Evolutionary conservation across 495 filamentous ascomycete species (phyloP).

Genomic region (Cercophora newfieldiana): DNA sequence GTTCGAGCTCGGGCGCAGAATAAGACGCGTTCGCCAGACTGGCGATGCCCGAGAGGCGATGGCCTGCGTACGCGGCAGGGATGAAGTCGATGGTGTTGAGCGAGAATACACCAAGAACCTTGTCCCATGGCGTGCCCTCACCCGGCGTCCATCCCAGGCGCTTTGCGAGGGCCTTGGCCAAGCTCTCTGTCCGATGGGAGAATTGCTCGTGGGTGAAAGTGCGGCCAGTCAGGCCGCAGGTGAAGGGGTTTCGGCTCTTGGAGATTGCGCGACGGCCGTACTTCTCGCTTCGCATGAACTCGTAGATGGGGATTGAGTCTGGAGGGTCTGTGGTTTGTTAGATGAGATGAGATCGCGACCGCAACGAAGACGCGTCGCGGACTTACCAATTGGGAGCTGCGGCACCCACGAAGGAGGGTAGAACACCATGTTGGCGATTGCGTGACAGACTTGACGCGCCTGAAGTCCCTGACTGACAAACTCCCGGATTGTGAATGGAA

Average conservation of each 20-base stretch:
- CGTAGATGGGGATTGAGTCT: conserved; percentile 71
- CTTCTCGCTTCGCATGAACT: conserved; percentile 77
- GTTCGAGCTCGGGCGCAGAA: conserved; percentile 69
- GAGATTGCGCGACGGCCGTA: conserved; percentile 67
- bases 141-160: conserved; percentile 75
- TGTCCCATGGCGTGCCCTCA: conserved; percentile 80
- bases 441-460: too few relatives aligned
- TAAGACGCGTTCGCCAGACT: conserved; percentile 85
- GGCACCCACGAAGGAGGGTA: conserved; percentile 68
- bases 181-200: conserved; percentile 62
- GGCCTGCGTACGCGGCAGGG: conserved; percentile 75
- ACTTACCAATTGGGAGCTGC: conserved; percentile 58
- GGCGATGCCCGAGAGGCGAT: conserved; percentile 72
- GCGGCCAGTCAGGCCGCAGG: conserved; percentile 75
- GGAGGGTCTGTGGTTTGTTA: conserved; percentile 53
- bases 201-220: conserved; percentile 68
- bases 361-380: not conserved
- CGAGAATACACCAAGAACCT: conserved; percentile 73
- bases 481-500: too few relatives aligned
- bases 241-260: conserved; percentile 71
- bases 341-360: not conserved
- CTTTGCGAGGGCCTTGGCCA: conserved; percentile 69
- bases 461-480: too few relatives aligned
- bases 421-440: conserved; percentile 67
- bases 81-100: conserved; percentile 84